These are phyloP conservation scores for Prunus campanulata DNA, from an alignment of 306 rosid genomes.

Conservation along the genomic window DNA sequence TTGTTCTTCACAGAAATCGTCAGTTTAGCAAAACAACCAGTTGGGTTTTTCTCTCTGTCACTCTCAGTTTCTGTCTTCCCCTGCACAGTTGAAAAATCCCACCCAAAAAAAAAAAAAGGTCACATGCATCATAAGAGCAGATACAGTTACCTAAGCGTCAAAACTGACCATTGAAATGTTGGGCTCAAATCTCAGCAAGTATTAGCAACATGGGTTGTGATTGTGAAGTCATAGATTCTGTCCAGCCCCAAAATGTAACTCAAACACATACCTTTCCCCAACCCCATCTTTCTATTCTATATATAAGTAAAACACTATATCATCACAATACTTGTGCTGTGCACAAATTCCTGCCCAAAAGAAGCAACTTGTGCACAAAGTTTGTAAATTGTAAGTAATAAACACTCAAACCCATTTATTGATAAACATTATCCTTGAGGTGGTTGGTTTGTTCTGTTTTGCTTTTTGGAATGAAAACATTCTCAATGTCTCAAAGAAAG, in stretches of 20 bases:
- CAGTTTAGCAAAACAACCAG: constrained; percentile 19
- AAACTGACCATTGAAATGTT: not conserved
- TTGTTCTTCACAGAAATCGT: constrained; percentile 3
- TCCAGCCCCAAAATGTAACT: not conserved
- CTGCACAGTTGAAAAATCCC: not conserved
- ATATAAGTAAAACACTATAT: not conserved
- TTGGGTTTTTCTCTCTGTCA: not conserved
- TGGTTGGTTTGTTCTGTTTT: not conserved
- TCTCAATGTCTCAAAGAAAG: not conserved
- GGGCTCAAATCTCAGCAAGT: not conserved
- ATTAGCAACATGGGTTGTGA: not conserved
- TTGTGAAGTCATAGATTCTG: not conserved
- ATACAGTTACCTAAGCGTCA: not conserved
- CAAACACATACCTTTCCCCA: too few species aligned
- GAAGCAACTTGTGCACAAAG: not conserved
- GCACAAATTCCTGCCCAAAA: not conserved
- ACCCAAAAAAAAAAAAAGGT: not conserved
- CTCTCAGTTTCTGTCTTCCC: constrained; percentile 13
- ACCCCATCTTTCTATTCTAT: not conserved
- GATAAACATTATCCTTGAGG: not conserved
- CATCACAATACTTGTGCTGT: not conserved
- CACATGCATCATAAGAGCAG: not conserved
- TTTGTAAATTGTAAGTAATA: not conserved
- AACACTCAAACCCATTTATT: not conserved
- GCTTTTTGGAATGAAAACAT: not conserved